Evolutionary conservation across 257 asterid species (phyloP).

Genomic region (Solanum etuberosum): DNA sequence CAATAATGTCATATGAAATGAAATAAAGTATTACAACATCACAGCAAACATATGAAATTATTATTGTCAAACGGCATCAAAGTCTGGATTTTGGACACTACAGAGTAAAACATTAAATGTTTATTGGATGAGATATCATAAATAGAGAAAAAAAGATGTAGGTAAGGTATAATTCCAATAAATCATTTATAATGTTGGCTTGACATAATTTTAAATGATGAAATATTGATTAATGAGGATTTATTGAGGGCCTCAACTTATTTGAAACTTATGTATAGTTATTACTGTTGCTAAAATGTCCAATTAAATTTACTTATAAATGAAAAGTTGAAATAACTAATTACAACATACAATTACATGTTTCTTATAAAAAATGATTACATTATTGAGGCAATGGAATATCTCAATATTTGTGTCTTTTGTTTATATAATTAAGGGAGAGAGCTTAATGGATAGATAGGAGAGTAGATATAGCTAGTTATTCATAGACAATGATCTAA

Average conservation of each 20-base stretch:
- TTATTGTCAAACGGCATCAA: not conserved
- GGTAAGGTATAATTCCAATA: not conserved
- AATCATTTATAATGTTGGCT: not conserved
- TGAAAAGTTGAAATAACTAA: not conserved
- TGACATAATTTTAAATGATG: not conserved
- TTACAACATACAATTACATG: not conserved
- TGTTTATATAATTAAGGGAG: not conserved
- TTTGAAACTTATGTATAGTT: not conserved
- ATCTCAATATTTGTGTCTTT: not conserved
- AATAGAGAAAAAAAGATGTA: too few species aligned
- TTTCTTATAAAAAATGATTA: not conserved
- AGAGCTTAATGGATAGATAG: not conserved
- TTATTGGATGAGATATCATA: too few species aligned
- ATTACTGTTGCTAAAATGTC: not conserved
- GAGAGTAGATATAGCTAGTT: not conserved
- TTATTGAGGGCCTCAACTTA: not conserved
- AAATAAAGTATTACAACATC: not conserved
- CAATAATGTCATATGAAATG: not conserved
- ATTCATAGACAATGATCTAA: not conserved
- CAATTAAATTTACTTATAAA: not conserved
- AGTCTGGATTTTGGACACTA: too few species aligned
- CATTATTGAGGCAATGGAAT: not conserved
- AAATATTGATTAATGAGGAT: not conserved
- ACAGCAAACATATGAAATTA: too few species aligned
- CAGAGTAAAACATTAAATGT: too few species aligned